Evolutionary conservation across 2,329 filamentous ascomycete genomes (phyloP), one percentile per base, ranked within the genome.

Genomic region (Magnaporthiopsis poae): DNA sequence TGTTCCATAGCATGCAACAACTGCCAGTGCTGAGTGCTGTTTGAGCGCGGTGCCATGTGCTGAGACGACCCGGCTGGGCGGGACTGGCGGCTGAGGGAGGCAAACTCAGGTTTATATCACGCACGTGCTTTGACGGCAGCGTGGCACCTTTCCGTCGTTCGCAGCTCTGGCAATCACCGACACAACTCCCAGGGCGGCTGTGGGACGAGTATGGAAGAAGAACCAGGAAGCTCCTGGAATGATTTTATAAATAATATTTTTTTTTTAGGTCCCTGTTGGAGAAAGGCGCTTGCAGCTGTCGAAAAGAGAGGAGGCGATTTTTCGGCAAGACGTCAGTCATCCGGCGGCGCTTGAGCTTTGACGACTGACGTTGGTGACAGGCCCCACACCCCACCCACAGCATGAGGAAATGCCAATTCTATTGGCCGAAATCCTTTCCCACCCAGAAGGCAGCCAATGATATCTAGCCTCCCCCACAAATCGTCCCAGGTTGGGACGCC

Each of bases 1-100:
- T 61, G 59, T 60, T 65, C 64, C 52, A 65, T 65, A 65, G 64
- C 64, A 61, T 65, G 59, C 36, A 65, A 61, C 27, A 65, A 39
- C 64, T 65, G 64, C 64, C 64, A 65, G 64, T 65, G 52, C 35
- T 65, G 64, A 35, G 64, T 61, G 31, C 27, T 65, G 29, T 61
- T 61, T 12, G 64, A 65, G 29, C n/a, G 59, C 33, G 25, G 25
- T 61, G 64, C 64, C 64, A 65, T 65, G 64, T 65, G 64, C 64
- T 65, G 35, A 25, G n/a, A 31, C 60, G 39, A 31, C 36, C 46
- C 18, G 21, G 46, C 46, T n/a, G 46, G 52, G 62, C 27, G 25
- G 35, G 35, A 29, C 15, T 56, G 39, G 18, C 39, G 25, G 36
- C 46, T 29, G 13, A 46, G n/a, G 13, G n/a, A 12, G 62, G 62